Evolutionary conservation across 352 stramenopile species (phyloP), one percentile per base, ranked within the genome.

Genomic region (Phytopythium boreale): DNA sequence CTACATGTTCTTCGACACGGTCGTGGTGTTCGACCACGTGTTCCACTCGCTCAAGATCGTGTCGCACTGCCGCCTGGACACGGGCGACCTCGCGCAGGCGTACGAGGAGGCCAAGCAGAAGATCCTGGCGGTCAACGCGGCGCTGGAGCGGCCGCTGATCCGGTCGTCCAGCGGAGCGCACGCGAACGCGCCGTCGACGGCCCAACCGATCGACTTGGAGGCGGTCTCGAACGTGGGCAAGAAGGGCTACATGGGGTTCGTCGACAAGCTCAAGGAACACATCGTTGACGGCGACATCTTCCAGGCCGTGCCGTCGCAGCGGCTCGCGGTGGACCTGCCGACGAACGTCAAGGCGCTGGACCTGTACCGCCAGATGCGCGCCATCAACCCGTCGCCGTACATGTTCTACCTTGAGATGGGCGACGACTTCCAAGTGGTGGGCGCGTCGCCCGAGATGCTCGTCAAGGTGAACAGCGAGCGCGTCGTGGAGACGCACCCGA

Each of bases 201-300:
- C 62, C 2, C 27, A 67, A 29, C 81, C 80, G 57, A 79, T 95
- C 43, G 83, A 95, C 65, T 63, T 92, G 20, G 84, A 96, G 41
- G 68, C 76, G 24, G 75, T 66, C 57, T 96, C 88, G 43, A 96
- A 96, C 68, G 84, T 96, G 7, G 89, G 89, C 27, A 79, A 88
- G 61, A 71, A 78, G 2, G 87, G 85, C 22, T 96, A 96, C 86
- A 92, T 93, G 77, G 77, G 78, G 61, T 96, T 96, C 62, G 89
- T 96, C 53, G 66, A 86, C 24, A 92, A 82, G 65, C 82, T 96
- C 44, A 96, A 96, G 73, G 67, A 90, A 64, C 84, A 95, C 71
- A 95, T 96, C 58, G 79, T 95, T 11, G 89, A 95, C 61, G 89
- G 89, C 10, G 89, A 97, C 46, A 97, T 97, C 60, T 95, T 97